These are phyloP conservation scores for peach (Prunus persica) DNA, from an alignment of 306 rosid genomes.

Conservation along the genomic window DNA sequence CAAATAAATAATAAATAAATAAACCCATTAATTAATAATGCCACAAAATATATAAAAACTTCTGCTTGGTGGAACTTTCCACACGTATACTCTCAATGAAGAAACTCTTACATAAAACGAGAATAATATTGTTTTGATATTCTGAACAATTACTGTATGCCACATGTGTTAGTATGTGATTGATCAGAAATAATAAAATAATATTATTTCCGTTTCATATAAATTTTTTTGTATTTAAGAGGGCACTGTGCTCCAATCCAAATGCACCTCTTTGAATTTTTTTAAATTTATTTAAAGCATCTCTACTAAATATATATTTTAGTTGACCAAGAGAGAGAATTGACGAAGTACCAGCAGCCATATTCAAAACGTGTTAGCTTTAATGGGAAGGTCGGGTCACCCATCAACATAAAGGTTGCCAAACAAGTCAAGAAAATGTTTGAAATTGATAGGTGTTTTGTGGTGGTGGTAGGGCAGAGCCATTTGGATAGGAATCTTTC, in stretches of 20 bases:
- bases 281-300: no score
- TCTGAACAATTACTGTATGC: fast-evolving
- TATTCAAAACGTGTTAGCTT: constrained; percentile 11
- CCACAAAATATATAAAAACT: neutral
- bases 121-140: fast-evolving
- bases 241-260: no score
- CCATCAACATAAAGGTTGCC: neutral
- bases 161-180: fast-evolving
- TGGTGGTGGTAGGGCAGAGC: no score
- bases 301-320: no score
- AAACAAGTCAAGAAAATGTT: no score
- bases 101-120: fast-evolving
- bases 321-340: neutral
- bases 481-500: no score
- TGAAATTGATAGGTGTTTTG: no score
- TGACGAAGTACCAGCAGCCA: neutral
- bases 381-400: neutral
- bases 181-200: fast-evolving
- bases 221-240: no score
- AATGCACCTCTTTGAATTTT: no score
- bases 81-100: neutral
- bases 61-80: neutral
- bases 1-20: neutral
- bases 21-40: neutral
- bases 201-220: fast-evolving